These are phyloP conservation scores for Phaeodactylum tricornutum DNA, from an alignment of 108 stramenopile species.

Conservation along the genomic window DNA sequence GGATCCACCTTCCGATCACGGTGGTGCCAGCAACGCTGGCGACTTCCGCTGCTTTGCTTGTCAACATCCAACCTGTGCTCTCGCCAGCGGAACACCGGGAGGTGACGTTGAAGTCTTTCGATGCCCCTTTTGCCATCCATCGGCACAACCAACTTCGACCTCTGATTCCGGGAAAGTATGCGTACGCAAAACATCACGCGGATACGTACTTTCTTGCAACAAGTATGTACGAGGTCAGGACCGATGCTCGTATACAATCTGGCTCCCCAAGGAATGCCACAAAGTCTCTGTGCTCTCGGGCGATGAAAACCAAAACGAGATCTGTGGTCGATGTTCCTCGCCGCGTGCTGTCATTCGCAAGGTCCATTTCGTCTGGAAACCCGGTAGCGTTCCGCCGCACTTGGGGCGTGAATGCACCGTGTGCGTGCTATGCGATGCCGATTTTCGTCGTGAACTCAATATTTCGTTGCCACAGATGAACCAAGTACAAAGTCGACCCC, in stretches of 20 bases:
- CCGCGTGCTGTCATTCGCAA: constrained; percentile 36
- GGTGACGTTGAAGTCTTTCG: constrained; percentile 57
- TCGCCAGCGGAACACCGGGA: constrained; percentile 56
- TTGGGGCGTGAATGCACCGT: constrained; percentile 38
- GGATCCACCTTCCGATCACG: constrained; percentile 60
- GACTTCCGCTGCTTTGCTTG: constrained; percentile 72
- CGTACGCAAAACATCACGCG: constrained; percentile 39
- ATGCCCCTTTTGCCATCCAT: constrained; percentile 68
- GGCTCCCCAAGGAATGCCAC: constrained; percentile 54
- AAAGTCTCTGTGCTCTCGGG: constrained; percentile 32
- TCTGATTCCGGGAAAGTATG: constrained; percentile 31
- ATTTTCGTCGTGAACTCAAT: constrained; percentile 52
- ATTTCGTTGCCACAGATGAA: constrained; percentile 51
- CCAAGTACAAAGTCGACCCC: constrained; percentile 36
- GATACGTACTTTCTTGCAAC: constrained; percentile 48
- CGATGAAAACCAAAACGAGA: constrained; percentile 16
- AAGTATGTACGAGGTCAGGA: constrained; percentile 33
- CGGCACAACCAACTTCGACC: not conserved
- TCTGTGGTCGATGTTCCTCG: constrained; percentile 42
- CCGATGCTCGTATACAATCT: constrained; percentile 56
- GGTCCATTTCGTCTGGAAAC: constrained; percentile 59
- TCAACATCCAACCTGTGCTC: constrained; percentile 52
- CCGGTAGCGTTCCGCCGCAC: constrained; percentile 77
- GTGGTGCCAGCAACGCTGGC: constrained; percentile 32
- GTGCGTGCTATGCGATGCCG: constrained; percentile 69